Evolutionary conservation across 2,329 filamentous ascomycete genomes (phyloP), one percentile per base, ranked within the genome.

Genomic region (Phialophora macrospora): DNA sequence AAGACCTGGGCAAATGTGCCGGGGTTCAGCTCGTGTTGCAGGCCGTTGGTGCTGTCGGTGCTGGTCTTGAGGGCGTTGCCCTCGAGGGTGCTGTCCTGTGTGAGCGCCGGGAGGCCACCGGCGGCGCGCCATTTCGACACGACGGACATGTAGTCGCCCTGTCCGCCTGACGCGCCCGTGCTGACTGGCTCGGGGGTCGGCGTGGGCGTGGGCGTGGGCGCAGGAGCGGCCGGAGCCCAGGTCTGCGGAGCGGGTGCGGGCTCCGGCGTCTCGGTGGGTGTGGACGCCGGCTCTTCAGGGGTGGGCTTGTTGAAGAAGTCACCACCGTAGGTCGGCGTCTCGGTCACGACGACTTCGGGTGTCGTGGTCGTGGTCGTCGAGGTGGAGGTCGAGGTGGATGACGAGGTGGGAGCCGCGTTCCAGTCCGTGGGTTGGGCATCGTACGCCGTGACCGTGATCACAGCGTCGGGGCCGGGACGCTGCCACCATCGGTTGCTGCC

Each of bases 231-330:
- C 14, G 63, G 24, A 55, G 79, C 76, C 20, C 28, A 51, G 17
- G 28, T 22, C 8, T 60, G 4, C 22, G 57, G 41, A 63, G 79
- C 74, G 57, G 85, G 82, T 30, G 88, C 83, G 62, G 85, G 85
- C 30, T 85, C 84, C 14, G 79, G 73, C 28, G 80, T 75, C 67
- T 81, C 79, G 11, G 46, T 22, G 22, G 51, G 51, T 54, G 57
- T 52, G 6, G 44, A 30, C 17, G 57, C 32, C 6, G 14, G 5
- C 24, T 49, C 44, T 34, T 51, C 41, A 20, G 28, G 28, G 9
- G 55, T 24, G n/a, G 58, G 58, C 11, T 14, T 17, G 58, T 60
- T 60, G 46, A 24, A 60, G 46, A 26, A 52, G 46, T 34, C 14
- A 41, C 32, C 34, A 26, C 20, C 55, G 24, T n/a, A 11, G n/a